phyloP scores from a whole-genome alignment of 108 stramenopile species.

The Fragilaria crotonensis region DNA sequence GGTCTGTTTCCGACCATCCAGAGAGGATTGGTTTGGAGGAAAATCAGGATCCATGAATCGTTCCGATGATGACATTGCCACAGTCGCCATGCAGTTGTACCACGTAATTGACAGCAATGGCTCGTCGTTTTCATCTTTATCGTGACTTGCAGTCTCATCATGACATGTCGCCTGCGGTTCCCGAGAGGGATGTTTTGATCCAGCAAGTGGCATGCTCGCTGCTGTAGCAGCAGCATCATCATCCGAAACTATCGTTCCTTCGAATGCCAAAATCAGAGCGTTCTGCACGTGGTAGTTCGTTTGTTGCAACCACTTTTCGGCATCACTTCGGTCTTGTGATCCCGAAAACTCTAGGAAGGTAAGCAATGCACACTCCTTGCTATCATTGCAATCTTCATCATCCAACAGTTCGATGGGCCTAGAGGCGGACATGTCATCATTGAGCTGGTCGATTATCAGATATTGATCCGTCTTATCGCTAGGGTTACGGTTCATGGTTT shows the following conservation, averaged over 20 bases:
- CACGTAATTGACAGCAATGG: not conserved
- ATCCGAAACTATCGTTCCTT: too few species aligned
- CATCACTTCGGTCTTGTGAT: not conserved
- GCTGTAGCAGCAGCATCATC: too few species aligned
- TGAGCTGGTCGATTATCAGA: too few species aligned
- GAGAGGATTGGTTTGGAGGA: slow-evolving; percentile 20
- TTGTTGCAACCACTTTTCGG: not conserved
- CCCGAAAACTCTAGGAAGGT: not conserved
- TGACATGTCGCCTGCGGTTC: too few species aligned
- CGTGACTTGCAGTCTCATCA: too few species aligned
- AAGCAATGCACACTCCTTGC: not conserved
- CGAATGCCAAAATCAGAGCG: not conserved
- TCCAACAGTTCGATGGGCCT: slow-evolving; percentile 1
- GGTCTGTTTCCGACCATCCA: slow-evolving; percentile 19
- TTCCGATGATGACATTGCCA: not conserved
- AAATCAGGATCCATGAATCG: slow-evolving; percentile 31
- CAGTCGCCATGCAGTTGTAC: not conserved
- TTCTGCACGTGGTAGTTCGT: not conserved
- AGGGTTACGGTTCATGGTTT: too few species aligned
- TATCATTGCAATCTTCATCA: slow-evolving; percentile 1
- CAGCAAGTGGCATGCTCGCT: too few species aligned
- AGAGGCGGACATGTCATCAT: not conserved
- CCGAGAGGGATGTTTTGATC: too few species aligned
- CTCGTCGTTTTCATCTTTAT: too few species aligned
- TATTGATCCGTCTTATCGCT: too few species aligned